A percentile compares a stretch with the other conserved stretches of the same genome.
phyloP scores from a whole-genome alignment of 768 basidiomycete species.

The Hygrophorus russula region DNA sequence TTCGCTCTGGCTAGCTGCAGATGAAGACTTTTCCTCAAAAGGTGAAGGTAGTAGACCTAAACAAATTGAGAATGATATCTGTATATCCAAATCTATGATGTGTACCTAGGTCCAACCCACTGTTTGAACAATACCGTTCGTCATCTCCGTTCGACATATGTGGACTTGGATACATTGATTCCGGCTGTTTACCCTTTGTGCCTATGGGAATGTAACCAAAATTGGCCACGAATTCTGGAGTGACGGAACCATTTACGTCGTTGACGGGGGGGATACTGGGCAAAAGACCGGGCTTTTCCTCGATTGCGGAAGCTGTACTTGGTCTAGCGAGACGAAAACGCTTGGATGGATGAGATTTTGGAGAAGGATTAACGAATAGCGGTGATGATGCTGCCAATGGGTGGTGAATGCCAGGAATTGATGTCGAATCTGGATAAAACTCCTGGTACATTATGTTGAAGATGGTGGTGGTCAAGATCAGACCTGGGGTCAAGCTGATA shows the following conservation, averaged over 20 bases:
- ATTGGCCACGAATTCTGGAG: constrained; percentile 1
- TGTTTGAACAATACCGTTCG: no score
- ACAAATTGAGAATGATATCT: no score
- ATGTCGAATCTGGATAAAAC: no score
- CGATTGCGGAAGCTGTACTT: constrained; percentile 30
- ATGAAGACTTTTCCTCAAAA: background rate
- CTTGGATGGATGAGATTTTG: constrained; percentile 7
- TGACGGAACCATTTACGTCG: constrained; percentile 12
- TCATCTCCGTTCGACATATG: background rate
- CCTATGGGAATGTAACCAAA: background rate
- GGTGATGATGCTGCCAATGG: no score
- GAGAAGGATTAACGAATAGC: background rate
- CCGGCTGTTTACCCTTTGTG: background rate
- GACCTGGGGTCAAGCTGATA: background rate
- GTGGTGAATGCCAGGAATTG: no score
- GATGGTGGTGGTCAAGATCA: background rate
- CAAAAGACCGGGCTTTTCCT: constrained; percentile 17
- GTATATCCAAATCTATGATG: no score
- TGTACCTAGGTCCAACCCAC: no score
- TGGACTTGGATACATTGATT: background rate
- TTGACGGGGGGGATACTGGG: constrained; percentile 15
- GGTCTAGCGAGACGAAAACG: constrained; percentile 23
- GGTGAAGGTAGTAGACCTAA: background rate
- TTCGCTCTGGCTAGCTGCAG: background rate
- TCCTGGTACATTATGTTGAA: no score